These are phyloP conservation scores for Malassezia obtusa DNA, from an alignment of 1,284 basidiomycete species.

Conservation along the genomic window DNA sequence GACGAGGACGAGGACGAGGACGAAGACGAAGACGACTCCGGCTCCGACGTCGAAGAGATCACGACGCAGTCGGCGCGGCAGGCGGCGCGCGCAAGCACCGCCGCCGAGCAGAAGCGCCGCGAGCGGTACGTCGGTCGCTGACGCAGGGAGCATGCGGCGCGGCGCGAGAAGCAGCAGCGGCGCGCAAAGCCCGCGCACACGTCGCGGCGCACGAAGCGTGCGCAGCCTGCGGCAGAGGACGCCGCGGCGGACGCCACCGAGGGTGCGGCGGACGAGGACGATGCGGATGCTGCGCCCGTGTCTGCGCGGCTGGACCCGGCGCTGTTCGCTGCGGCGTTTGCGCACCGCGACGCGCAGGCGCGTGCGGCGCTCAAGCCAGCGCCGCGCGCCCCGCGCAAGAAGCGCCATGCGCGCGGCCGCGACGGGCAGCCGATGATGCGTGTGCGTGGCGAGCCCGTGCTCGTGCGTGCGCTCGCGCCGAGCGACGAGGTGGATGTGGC, in stretches of 20 bases:
- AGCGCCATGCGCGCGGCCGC: conserved; percentile 21
- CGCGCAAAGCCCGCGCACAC: neutral
- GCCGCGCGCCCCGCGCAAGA: conserved; percentile 13
- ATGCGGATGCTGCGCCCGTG: neutral
- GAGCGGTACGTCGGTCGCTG: conserved; percentile 4
- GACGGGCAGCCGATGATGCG: conserved; percentile 32
- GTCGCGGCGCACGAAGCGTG: conserved; percentile 6
- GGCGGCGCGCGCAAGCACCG: neutral
- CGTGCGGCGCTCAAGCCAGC: conserved; percentile 16
- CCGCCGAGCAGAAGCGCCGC: neutral
- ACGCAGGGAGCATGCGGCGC: conserved; percentile 2
- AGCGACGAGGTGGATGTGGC: conserved; percentile 7
- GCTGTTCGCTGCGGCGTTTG: conserved; percentile 32
- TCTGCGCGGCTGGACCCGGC: conserved; percentile 23
- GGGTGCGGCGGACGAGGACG: neutral
- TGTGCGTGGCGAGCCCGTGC: conserved; percentile 20
- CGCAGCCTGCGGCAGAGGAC: neutral
- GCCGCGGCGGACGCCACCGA: neutral
- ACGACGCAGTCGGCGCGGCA: conserved; percentile 5
- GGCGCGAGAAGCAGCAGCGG: conserved; percentile 5
- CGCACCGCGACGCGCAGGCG: conserved; percentile 20
- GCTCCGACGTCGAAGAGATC: conserved; percentile 13
- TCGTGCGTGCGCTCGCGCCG: conserved; percentile 17
- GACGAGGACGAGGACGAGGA: neutral
- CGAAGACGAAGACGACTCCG: neutral